Evolutionary conservation across 495 filamentous ascomycete genomes (phyloP), one percentile per base, ranked within the genome.

Genomic region (Aspergillus sclerotioniger): DNA sequence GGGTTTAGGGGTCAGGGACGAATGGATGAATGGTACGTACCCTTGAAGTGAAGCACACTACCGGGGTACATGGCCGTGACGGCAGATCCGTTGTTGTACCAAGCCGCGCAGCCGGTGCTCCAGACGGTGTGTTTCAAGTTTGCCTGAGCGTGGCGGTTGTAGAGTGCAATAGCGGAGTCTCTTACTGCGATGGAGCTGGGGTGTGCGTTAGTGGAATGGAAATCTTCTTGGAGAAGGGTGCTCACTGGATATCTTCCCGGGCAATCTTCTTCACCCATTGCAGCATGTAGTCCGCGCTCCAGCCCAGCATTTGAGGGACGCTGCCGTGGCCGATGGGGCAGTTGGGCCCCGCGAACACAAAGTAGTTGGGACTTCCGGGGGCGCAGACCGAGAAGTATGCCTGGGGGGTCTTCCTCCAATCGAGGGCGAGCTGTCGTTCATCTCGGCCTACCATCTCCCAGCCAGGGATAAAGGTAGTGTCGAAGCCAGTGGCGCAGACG

Each of bases 401-500:
- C 35, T 61, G 39, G 1, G 64, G 63, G 1, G 64, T 65, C 8
- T 71, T 48, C 8, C 60, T 50, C 51, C 63, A 68, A 21, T 57
- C 58, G 13, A 63, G 66, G 15, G 37, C 60, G 9, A 77, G 55
- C 12, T 56, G 62, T 16, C 61, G 59, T 15, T 72, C 73, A 8
- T 73, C 54, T 0, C 59, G 58, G 0, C 78, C 78, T 8, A 69
- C 20, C 12, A 75, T 33, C 12, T 67, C 64, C 62, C 66, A 79
- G 6, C 29, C 28, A 0, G 77, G 74, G 7, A 66, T 47, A 49
- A 68, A 75, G 3, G 68, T 71, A 0, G 70, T 70, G 51, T 82
- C 68, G 54, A 81, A 83, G 0, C 80, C 80, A 1, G 76, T 78
- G 16, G 76, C 67, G 62, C 76, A 81, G 20, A 82, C 70, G 19